These are phyloP conservation scores for Rhodosporidiobolus sp. DNA, from an alignment of 768 basidiomycete species.

Conservation along the genomic window DNA sequence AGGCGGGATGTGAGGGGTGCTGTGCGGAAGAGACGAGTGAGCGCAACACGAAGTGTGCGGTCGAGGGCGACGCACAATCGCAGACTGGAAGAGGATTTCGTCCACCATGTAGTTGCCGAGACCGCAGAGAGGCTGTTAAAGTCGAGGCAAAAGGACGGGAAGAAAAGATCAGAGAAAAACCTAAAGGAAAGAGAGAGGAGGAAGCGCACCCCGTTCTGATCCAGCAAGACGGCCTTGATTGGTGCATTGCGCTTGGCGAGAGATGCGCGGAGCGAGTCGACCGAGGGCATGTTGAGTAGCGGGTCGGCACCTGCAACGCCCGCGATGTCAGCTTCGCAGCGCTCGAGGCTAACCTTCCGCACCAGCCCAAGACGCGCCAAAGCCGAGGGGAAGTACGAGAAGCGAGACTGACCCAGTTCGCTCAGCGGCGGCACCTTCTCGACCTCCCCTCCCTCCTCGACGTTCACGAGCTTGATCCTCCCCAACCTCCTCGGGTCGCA, in stretches of 20 bases:
- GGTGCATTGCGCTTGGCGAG: slow-evolving; percentile 39
- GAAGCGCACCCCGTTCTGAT: slow-evolving; percentile 41
- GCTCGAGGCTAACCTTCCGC: too few species aligned
- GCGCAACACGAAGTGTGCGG: not conserved
- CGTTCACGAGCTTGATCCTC: slow-evolving; percentile 40
- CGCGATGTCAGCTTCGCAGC: not conserved
- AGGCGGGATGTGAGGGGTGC: slow-evolving; percentile 42
- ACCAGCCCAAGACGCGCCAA: not conserved
- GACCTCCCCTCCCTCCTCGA: slow-evolving; percentile 16
- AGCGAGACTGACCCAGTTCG: slow-evolving; percentile 33
- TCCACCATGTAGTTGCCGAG: slow-evolving; percentile 46
- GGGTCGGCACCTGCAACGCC: slow-evolving; percentile 22
- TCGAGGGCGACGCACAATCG: slow-evolving; percentile 8
- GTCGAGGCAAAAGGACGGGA: not conserved
- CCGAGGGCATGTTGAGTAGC: slow-evolving; percentile 40
- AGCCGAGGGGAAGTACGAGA: not conserved
- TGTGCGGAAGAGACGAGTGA: not conserved
- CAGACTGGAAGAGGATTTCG: slow-evolving; percentile 45
- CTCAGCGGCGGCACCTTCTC: slow-evolving; percentile 33
- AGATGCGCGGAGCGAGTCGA: slow-evolving; percentile 14
- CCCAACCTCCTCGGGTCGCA: slow-evolving; percentile 42
- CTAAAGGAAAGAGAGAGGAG: too few species aligned
- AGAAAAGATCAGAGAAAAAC: too few species aligned
- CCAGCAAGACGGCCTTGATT: slow-evolving; percentile 46
- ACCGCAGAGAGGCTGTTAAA: slow-evolving; percentile 14